A percentile compares a stretch with the other conserved stretches of the same genome.
These are phyloP conservation scores for Camellia granthamiana DNA, from an alignment of 148 eudicot species.

Conservation along the genomic window DNA sequence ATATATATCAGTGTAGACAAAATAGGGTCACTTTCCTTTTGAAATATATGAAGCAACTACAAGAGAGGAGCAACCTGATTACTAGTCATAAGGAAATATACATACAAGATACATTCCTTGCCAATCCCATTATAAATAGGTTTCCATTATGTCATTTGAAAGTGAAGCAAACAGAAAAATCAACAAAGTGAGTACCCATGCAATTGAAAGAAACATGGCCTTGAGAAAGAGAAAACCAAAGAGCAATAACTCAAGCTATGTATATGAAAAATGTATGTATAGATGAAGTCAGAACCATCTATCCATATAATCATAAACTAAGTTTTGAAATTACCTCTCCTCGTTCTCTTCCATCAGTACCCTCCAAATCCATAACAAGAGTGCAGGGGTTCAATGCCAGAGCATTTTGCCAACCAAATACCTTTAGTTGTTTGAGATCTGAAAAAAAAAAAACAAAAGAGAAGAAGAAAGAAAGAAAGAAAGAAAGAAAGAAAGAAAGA, in stretches of 20 bases:
- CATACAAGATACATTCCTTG: too few species aligned
- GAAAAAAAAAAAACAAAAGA: not conserved
- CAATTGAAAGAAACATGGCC: not conserved
- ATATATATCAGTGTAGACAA: too few species aligned
- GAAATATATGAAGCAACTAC: too few species aligned
- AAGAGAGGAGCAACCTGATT: too few species aligned
- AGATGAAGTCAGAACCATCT: not conserved
- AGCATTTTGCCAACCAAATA: conserved; percentile 87
- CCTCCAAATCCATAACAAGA: conserved; percentile 97
- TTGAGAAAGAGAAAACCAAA: not conserved
- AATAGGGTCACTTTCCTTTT: too few species aligned
- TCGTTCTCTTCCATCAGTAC: conserved; percentile 97
- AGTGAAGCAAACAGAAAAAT: not conserved
- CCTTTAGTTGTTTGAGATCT: conserved; percentile 99
- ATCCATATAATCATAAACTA: not conserved
- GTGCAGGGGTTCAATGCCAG: conserved; percentile 86
- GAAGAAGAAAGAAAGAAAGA: too few species aligned
- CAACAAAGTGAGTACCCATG: not conserved
- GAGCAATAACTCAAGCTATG: not conserved
- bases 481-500: too few species aligned
- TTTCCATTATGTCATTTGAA: not conserved
- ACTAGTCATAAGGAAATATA: too few species aligned
- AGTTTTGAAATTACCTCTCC: conserved; percentile 61
- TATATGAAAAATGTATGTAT: not conserved
- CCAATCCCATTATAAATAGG: too few species aligned